Percentiles rank a stretch among this genome's conserved stretches.
Evolutionary conservation across 2,329 filamentous ascomycete genomes (phyloP).

Genomic region (Bipolaris cookei): DNA sequence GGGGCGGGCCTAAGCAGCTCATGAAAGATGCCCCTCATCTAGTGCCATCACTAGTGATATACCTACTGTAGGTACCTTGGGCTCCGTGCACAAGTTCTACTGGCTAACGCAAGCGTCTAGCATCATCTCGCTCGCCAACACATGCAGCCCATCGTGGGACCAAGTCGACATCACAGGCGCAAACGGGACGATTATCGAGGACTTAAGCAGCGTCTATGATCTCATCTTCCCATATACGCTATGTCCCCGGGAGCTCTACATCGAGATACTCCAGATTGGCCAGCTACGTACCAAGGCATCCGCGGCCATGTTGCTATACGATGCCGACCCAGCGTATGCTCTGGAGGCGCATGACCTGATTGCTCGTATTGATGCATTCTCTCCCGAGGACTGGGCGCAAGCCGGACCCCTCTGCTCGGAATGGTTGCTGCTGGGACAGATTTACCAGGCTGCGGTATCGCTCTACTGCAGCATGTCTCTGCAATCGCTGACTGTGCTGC

Average conservation of each 20-base stretch:
- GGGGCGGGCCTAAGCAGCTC: constrained; percentile 34
- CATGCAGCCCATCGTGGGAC: constrained; percentile 33
- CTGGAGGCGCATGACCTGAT: constrained; percentile 31
- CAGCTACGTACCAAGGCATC: constrained; percentile 28
- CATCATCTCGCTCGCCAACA: constrained; percentile 34
- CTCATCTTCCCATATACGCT: constrained; percentile 39
- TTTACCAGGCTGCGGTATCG: constrained; percentile 34
- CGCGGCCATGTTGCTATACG: constrained; percentile 9
- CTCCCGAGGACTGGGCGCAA: constrained; percentile 37
- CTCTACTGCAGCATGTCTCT: constrained; percentile 41
- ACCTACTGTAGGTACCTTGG: constrained; percentile 30
- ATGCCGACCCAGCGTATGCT: constrained; percentile 14
- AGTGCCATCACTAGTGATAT: constrained; percentile 29
- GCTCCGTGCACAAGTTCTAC: not conserved
- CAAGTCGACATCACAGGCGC: constrained; percentile 31
- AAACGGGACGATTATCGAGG: constrained; percentile 17
- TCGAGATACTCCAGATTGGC: constrained; percentile 34
- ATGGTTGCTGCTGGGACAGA: constrained; percentile 33
- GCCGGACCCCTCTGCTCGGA: constrained; percentile 26
- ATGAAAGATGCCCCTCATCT: constrained; percentile 27
- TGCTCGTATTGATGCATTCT: constrained; percentile 30
- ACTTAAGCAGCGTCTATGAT: constrained; percentile 30
- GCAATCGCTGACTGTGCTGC: constrained; percentile 30
- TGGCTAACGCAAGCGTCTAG: constrained; percentile 19
- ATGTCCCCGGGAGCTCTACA: constrained; percentile 34